Conservation (phyloP, 345 rosid genomes). For the Luvunga scandens region DNA sequence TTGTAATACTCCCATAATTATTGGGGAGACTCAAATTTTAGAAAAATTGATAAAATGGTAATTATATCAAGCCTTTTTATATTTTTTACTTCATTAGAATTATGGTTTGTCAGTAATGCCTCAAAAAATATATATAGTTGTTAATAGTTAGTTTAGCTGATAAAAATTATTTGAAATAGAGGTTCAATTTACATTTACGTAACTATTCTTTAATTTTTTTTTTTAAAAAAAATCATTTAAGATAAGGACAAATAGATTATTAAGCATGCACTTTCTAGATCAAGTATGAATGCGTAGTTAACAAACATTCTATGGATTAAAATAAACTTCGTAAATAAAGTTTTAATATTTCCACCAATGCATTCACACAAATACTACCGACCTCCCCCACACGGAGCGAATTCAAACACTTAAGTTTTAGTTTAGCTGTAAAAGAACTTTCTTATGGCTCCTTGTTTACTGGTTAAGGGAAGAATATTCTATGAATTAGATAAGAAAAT, state of each 20-base stretch:
- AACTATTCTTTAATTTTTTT: too few relatives aligned
- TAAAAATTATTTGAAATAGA: too few relatives aligned
- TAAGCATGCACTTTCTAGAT: neutral
- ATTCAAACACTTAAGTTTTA: neutral
- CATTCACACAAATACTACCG: neutral
- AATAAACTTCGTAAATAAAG: neutral
- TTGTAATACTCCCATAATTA: too few relatives aligned
- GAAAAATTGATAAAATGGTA: too few relatives aligned
- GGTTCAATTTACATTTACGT: too few relatives aligned
- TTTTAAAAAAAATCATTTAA: neutral
- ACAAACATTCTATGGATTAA: neutral
- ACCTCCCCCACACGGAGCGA: constrained; percentile 29
- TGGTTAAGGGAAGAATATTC: constrained; percentile 24
- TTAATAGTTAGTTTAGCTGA: too few relatives aligned
- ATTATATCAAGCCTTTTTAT: too few relatives aligned
- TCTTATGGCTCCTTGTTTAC: neutral
- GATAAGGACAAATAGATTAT: neutral
- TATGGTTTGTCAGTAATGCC: too few relatives aligned
- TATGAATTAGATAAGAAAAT: neutral
- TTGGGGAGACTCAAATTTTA: too few relatives aligned
- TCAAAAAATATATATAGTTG: too few relatives aligned
- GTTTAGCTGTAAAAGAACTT: neutral
- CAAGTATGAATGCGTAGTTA: neutral
- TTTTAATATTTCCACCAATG: neutral
- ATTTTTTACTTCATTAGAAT: too few relatives aligned